Evolutionary conservation across 345 rosid species (phyloP).

Genomic region (Eucalyptus tenuipes): DNA sequence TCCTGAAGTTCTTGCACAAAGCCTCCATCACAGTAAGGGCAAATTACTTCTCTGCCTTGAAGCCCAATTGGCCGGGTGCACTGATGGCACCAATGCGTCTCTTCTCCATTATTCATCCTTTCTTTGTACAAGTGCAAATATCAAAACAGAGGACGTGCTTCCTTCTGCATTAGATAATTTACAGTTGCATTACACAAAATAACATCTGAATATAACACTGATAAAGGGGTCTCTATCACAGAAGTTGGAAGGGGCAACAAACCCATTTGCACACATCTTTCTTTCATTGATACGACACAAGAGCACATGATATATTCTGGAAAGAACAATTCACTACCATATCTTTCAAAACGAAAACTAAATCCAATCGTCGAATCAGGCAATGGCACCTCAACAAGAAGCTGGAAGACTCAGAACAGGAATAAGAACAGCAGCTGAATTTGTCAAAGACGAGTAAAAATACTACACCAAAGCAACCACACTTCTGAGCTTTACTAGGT

Average conservation of each 20-base stretch:
- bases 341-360: not conserved
- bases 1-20: slow-evolving; percentile 4
- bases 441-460: not conserved
- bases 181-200: not conserved
- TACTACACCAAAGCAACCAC: not conserved
- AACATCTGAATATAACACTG: not conserved
- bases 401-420: not conserved
- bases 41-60: not conserved
- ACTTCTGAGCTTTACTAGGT: not conserved
- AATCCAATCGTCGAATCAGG: not conserved
- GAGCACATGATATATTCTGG: not conserved
- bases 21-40: slow-evolving; percentile 2
- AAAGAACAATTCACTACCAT: not conserved
- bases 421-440: not conserved
- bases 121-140: not conserved
- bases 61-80: not conserved
- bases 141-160: not conserved
- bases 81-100: not conserved
- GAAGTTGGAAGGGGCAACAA: not conserved
- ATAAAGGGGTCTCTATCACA: not conserved
- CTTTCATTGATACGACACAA: not conserved
- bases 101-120: not conserved
- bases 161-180: not conserved
- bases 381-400: not conserved
- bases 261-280: not conserved